phyloP scores from a whole-genome alignment of 352 stramenopile genomes.

The Phytophthora gonapodyides region DNA sequence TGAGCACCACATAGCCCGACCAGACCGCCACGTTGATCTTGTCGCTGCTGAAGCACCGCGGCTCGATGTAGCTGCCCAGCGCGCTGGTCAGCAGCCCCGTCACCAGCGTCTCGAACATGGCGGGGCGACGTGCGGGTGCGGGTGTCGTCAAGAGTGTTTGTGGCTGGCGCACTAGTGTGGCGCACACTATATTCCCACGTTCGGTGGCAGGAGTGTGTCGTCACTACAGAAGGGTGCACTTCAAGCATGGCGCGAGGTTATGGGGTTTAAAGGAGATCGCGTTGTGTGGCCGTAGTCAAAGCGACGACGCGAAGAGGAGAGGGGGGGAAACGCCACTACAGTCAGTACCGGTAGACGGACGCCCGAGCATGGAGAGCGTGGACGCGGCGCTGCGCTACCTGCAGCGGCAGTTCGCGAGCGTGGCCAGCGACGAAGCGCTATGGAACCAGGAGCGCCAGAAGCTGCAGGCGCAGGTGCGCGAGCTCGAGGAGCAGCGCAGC shows the following conservation, averaged over 20 bases:
- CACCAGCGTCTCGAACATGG: constrained; percentile 90
- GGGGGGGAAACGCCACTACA: too few species aligned
- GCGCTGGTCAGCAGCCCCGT: constrained; percentile 84
- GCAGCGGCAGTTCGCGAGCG: constrained; percentile 83
- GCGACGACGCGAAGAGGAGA: constrained; percentile 23
- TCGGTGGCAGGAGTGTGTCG: background rate
- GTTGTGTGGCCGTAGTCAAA: constrained; percentile 18
- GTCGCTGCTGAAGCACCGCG: constrained; percentile 87
- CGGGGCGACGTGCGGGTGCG: background rate
- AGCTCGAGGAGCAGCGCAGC: constrained; percentile 75
- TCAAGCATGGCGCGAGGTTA: too few species aligned
- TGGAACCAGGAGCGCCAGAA: constrained; percentile 81
- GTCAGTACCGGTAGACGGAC: too few species aligned
- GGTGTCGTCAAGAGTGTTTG: constrained; percentile 7
- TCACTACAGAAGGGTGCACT: background rate
- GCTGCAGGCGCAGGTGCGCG: constrained; percentile 74
- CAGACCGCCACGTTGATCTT: constrained; percentile 90
- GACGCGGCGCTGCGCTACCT: constrained; percentile 85
- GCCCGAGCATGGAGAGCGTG: constrained; percentile 76
- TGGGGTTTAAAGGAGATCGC: background rate
- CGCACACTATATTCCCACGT: background rate
- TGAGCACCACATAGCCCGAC: constrained; percentile 87
- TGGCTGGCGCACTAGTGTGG: constrained; percentile 1
- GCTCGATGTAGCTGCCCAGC: constrained; percentile 88
- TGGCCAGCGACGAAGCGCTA: constrained; percentile 70